Base-by-base conservation (phyloP, 805 yeast genomes). In the Teunomyces gatunensis region DNA sequence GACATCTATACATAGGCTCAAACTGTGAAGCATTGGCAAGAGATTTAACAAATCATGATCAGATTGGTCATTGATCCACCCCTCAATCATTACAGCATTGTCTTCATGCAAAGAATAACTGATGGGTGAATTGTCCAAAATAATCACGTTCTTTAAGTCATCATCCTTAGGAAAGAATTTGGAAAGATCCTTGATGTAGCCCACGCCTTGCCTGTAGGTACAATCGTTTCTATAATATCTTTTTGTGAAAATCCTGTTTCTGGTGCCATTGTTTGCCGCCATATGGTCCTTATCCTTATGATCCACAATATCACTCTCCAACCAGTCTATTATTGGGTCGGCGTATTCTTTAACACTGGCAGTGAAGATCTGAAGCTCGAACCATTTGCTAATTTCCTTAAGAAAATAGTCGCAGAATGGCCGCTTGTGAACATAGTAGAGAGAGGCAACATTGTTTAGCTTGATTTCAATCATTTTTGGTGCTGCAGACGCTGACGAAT, bases 21-120 rank as follows among this genome's bases (percentile, higher is more conserved):
- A 67, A 23, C 92, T 84, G 57, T 83, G 79, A 37, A 89, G 68
- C 59, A 94, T 69, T 1, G 99, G 98, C 37, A 94, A 65, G 45
- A 94, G 68, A 57, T 89, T 84, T 65, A 94, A 71, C 49, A 94
- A 70, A 58, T 89, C 96, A 18, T 84, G 73, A 61, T 94, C 99
- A 32, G 85, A 80, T n/a, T 95, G 96, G 66, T 94, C 99, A 60
- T 87, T 89, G 52, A 94, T 89, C 99, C 99, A 94, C 40, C 99
- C 98, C 67, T 91, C 97, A 5, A 94, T 89, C 70, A 86, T 83
- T 18, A 94, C 85, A 1, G 96, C 99, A 60, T 94, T 94, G 54
- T 84, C 84, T 49, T 83, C 88, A 64, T 92, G 91, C 63, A 81
- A 69, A 12, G 89, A 84, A 63, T 88, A 94, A 59, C 96, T 86